phyloP scores from a whole-genome alignment of 371 early-diverging fungal species.

The Gilbertella persicaria region DNA sequence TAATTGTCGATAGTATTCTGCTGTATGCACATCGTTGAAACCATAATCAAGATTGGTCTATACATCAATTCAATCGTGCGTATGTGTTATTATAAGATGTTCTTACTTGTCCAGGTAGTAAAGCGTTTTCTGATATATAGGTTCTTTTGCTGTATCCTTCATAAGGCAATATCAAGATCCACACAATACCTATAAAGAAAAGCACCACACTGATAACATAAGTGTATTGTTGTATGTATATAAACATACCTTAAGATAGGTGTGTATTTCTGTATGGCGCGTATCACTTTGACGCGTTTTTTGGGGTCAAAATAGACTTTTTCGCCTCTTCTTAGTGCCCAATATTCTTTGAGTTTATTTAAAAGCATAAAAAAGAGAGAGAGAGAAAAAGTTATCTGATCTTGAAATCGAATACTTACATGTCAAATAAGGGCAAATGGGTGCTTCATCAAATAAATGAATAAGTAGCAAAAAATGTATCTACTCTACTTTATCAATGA shows the following conservation, averaged over 20 bases:
- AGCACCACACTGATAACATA: slow-evolving; percentile 39
- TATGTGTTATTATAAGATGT: not conserved
- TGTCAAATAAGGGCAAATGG: too few relatives aligned
- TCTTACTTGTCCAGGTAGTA: slow-evolving; percentile 77
- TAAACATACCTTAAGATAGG: slow-evolving; percentile 26
- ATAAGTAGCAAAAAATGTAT: too few relatives aligned
- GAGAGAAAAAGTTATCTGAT: too few relatives aligned
- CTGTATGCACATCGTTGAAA: slow-evolving; percentile 48
- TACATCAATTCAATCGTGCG: not conserved
- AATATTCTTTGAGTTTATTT: slow-evolving; percentile 13
- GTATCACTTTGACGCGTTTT: slow-evolving; percentile 17
- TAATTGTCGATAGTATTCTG: slow-evolving; percentile 51
- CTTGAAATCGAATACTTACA: too few relatives aligned
- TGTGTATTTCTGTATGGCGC: slow-evolving; percentile 14
- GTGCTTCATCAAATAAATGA: too few relatives aligned
- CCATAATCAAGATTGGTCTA: slow-evolving; percentile 62
- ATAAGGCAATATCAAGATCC: slow-evolving; percentile 56
- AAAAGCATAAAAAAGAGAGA: slow-evolving; percentile 14
- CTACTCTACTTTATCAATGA: too few relatives aligned
- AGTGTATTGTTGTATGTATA: not conserved
- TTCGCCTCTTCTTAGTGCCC: slow-evolving; percentile 5
- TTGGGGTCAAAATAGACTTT: slow-evolving; percentile 4
- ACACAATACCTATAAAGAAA: slow-evolving; percentile 50
- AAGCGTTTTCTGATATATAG: slow-evolving; percentile 82
- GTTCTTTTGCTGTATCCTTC: slow-evolving; percentile 58